Evolutionary conservation across 306 rosid genomes (phyloP).

Genomic region (Pyrus communis): DNA sequence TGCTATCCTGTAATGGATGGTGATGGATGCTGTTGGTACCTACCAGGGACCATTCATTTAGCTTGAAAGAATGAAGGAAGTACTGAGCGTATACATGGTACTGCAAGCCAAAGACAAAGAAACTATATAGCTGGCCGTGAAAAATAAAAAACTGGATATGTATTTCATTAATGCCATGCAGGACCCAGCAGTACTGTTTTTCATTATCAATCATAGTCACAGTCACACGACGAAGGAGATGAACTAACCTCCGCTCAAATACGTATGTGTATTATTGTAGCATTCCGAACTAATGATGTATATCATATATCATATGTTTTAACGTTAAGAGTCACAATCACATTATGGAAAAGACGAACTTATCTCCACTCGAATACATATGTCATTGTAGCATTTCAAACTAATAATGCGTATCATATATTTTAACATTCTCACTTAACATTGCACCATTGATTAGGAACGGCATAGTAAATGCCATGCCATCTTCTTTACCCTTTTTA

Average conservation of each 20-base stretch:
- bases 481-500: neutral
- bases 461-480: neutral
- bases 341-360: too few relatives aligned
- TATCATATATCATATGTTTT: too few relatives aligned
- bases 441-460: too few relatives aligned
- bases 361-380: too few relatives aligned
- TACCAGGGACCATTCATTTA: neutral
- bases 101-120: neutral
- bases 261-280: too few relatives aligned
- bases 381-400: too few relatives aligned
- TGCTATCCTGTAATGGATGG: neutral
- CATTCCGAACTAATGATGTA: too few relatives aligned
- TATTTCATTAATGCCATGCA: neutral
- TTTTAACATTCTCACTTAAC: too few relatives aligned
- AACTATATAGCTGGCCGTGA: too few relatives aligned
- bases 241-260: too few relatives aligned
- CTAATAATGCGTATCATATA: too few relatives aligned
- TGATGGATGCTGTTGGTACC: constrained; percentile 8
- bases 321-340: too few relatives aligned
- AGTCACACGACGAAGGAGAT: neutral
- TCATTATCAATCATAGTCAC: constrained; percentile 11
- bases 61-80: neutral
- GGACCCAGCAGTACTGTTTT: constrained; percentile 25
- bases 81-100: neutral
- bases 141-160: neutral